phyloP scores from a whole-genome alignment of 2,329 filamentous ascomycete species.

The Aspergillus pseudonomiae region DNA sequence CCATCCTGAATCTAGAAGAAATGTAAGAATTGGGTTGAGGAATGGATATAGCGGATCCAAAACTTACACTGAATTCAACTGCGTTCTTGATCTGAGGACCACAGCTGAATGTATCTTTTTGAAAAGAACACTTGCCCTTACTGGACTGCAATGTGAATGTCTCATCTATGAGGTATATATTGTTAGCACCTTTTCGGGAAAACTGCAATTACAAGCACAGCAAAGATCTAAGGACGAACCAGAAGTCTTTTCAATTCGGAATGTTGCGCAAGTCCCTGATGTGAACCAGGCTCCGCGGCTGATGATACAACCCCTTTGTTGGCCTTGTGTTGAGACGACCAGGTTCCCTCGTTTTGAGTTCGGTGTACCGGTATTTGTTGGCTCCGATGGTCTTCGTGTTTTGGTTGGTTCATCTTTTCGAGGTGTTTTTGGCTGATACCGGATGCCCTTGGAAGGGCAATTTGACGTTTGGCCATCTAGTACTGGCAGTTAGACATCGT shows the following conservation, averaged over 20 bases:
- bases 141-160: conserved; percentile 60
- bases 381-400: conserved; percentile 32
- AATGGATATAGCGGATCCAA: not conserved
- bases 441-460: conserved; percentile 65
- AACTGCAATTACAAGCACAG: not conserved
- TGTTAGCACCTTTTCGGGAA: not conserved
- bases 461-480: conserved; percentile 61
- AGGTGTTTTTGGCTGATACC: conserved; percentile 64
- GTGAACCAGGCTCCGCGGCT: conserved; percentile 68
- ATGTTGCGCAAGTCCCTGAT: conserved; percentile 68
- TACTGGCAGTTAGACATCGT: not conserved
- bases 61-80: conserved; percentile 36
- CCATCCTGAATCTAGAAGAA: conserved; percentile 32
- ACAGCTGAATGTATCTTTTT: conserved; percentile 59
- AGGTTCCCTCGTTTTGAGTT: conserved; percentile 65
- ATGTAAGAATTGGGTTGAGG: not conserved
- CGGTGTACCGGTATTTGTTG: conserved; percentile 39
- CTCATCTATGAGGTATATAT: conserved; percentile 21
- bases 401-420: conserved; percentile 41
- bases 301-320: conserved; percentile 65
- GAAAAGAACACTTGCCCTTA: conserved; percentile 62
- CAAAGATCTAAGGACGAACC: conserved; percentile 27
- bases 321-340: conserved; percentile 50
- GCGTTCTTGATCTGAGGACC: conserved; percentile 37
- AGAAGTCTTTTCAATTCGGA: conserved; percentile 30